Conservation (phyloP, 805 yeast species). For the Metschnikowia cubensis region DNA sequence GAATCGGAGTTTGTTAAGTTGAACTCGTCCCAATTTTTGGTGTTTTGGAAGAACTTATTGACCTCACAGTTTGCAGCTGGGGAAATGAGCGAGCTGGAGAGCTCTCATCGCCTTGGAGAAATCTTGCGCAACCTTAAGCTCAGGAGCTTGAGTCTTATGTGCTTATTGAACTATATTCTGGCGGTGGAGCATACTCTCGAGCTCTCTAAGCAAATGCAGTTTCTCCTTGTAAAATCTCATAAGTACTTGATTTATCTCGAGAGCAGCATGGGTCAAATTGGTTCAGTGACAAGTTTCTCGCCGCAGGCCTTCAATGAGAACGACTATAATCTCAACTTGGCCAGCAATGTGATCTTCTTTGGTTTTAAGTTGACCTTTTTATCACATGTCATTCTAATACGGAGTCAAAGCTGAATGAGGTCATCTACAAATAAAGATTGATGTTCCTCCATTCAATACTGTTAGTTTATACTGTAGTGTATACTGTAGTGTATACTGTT, state of each 20-base stretch:
- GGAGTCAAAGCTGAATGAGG: no score
- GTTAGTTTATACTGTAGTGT: no score
- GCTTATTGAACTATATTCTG: slow-evolving; percentile 37
- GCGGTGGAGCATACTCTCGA: slow-evolving; percentile 39
- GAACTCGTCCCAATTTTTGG: slow-evolving; percentile 41
- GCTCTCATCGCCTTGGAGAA: slow-evolving; percentile 21
- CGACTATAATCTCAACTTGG: slow-evolving; percentile 26
- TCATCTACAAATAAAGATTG: no score
- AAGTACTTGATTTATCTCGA: slow-evolving; percentile 40
- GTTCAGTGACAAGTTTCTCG: slow-evolving; percentile 31
- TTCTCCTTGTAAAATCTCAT: slow-evolving; percentile 37
- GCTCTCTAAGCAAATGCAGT: slow-evolving; percentile 38
- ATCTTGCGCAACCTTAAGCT: slow-evolving; percentile 33
- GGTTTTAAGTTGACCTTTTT: no score
- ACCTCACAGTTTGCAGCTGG: slow-evolving; percentile 37
- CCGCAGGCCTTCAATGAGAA: slow-evolving; percentile 25
- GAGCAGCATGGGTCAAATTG: slow-evolving; percentile 31
- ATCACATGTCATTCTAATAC: no score
- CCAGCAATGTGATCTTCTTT: slow-evolving; percentile 29
- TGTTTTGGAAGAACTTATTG: slow-evolving; percentile 42
- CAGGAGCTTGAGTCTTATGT: slow-evolving; percentile 36
- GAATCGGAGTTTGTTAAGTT: slow-evolving; percentile 42
- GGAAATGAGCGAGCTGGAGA: slow-evolving; percentile 15
- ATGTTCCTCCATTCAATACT: no score
- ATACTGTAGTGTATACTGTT: no score